Base-by-base conservation (phyloP, 495 filamentous ascomycete genomes). In the Penicillium lividum region DNA sequence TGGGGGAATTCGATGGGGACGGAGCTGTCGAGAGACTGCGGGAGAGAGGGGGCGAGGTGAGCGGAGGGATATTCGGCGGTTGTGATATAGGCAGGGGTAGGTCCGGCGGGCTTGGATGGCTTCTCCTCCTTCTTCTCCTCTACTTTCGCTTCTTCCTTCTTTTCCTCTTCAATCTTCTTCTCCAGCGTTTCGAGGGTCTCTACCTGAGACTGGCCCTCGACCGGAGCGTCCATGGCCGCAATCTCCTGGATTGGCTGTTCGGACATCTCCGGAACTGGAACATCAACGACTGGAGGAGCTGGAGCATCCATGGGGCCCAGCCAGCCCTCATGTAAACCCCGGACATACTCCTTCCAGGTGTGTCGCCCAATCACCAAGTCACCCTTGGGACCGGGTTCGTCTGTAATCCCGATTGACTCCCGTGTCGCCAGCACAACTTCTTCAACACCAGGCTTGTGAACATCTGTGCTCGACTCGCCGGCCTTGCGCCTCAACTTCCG, bases 261-360 rank as follows among this genome's bases (percentile, higher is more conserved):
- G 0, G 34, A 50, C 31, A 63, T 52, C 27, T 75, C 70, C n/a
- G 36, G 25, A 11, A 43, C 56, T 16, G 59, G 54, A 10, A 33
- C n/a, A 13, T 31, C 16, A 1, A 57, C 63, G n/a, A 47, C 56
- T 22, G 59, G 59, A 0, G 67, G 59, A 25, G 60, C 45, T 13
- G 80, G 81, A 48, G 75, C 68, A 64, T 86, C 81, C 27, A 96
- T 75, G 1, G 94, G 92, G 1, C 94, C 94, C 16, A 99, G 77
- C 94, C 95, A 98, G 52, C 94, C 94, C 67, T 99, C 94, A 60
- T 99, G 94, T 56, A 97, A 63, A 28, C 94, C 94, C 28, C 91
- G 84, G 9, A 98, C 75, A 72, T 97, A 99, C 74, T 99, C 94
- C 74, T 97, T 98, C 94, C 94, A 99, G 8, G 93, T 89, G 68